Evolutionary conservation across 1,284 basidiomycete genomes (phyloP), one percentile per base, ranked within the genome.

Genomic region (Sporisorium exsertum): DNA sequence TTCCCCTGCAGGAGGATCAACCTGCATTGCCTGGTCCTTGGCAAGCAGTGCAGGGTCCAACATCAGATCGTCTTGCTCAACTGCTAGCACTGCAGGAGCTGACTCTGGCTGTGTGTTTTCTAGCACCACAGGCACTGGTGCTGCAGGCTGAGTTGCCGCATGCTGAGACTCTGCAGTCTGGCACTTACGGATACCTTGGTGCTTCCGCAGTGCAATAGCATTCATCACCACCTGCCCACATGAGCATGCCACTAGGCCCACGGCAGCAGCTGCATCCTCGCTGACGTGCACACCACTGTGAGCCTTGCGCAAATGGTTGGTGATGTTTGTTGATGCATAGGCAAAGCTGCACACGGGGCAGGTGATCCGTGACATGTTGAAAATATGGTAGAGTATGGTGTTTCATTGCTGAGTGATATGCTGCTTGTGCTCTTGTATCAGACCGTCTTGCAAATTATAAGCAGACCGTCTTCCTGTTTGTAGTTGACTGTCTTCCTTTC

Each of bases 191-290:
- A 65, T 65, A 9, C 63, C 63, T 24, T 65, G 63, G 32, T 65
- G 63, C 42, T 22, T 45, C 27, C 16, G 27, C 49, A 65, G 43
- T 10, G 56, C 63, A 2, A 33, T 33, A 3, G 24, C 56, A 65
- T 65, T 65, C 35, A 57, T 29, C 15, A 57, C 63, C 27, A 64
- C 49, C 55, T 64, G 63, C 18, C 63, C 50, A 27, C 63, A 65
- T 18, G 13, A 24, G 32, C 63, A 65, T 15, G 56, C 63, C 20
- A 59, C 63, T 32, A 65, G 63, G 9, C 63, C 63, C 9, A 57
- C 55, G 10, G 26, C 49, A 4, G 27, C 49, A 4, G 62, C 62
- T 52, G 62, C 59, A n/a, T n/a, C n/a, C n/a, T n/a, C n/a, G n/a
- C n/a, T n/a, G n/a, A 49, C 26, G 18, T 40, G 37, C 8, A 40